Conservation (phyloP, 768 basidiomycete species). For the Leccinellum albellum region DNA sequence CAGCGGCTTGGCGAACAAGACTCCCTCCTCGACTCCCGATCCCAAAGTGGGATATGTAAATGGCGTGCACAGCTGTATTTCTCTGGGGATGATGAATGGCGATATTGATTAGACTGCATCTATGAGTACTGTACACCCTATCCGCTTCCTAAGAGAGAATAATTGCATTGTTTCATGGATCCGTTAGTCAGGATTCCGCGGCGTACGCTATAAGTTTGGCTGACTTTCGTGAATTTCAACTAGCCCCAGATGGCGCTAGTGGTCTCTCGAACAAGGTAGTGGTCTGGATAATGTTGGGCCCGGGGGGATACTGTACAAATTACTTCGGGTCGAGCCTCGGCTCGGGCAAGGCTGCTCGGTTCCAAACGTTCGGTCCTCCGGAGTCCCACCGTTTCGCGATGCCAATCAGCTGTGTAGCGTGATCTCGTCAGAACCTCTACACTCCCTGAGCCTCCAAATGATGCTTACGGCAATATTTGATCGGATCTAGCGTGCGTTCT, state of each 20-base stretch:
- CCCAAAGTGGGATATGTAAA: slow-evolving; percentile 28
- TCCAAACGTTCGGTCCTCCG: too few relatives aligned
- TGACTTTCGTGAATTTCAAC: background rate
- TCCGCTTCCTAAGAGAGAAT: background rate
- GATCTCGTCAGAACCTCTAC: too few relatives aligned
- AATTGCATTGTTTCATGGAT: background rate
- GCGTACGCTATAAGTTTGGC: background rate
- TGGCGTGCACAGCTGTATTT: background rate
- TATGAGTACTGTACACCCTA: background rate
- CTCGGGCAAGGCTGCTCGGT: too few relatives aligned
- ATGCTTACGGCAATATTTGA: too few relatives aligned
- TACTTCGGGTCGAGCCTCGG: background rate
- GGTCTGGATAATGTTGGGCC: background rate
- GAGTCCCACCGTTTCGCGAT: too few relatives aligned
- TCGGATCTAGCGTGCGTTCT: too few relatives aligned
- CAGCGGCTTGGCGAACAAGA: slow-evolving; percentile 20
- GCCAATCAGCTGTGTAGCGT: too few relatives aligned
- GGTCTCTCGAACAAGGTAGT: background rate
- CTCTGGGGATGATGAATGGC: background rate
- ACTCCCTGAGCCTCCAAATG: too few relatives aligned
- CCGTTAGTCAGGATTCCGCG: background rate
- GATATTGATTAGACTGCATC: background rate
- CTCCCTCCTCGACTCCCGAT: slow-evolving; percentile 30
- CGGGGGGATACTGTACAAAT: too few relatives aligned
- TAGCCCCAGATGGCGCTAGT: background rate